A percentile compares a stretch with the other conserved stretches of the same genome.
phyloP scores from a whole-genome alignment of 2,329 filamentous ascomycete species.

The Cyclaneusma minus region DNA sequence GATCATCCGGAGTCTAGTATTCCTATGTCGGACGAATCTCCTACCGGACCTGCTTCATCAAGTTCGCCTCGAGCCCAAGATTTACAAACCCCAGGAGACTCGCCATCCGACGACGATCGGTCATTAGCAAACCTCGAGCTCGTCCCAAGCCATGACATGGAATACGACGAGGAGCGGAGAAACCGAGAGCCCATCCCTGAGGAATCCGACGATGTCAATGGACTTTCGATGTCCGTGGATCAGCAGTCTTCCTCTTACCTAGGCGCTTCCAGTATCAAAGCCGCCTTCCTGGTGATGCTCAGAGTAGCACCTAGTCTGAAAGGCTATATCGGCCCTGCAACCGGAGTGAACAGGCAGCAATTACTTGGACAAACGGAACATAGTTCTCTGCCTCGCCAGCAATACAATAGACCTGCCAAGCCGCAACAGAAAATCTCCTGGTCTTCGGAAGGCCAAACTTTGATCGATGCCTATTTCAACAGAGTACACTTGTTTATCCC shows the following conservation, averaged over 20 bases:
- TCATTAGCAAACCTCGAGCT: constrained; percentile 44
- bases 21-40: constrained; percentile 21
- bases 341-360: constrained; percentile 9
- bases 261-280: constrained; percentile 61
- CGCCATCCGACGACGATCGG: constrained; percentile 28
- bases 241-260: constrained; percentile 50
- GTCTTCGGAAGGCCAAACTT: constrained; percentile 48
- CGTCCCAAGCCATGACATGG: constrained; percentile 46
- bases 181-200: constrained; percentile 39
- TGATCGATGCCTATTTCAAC: constrained; percentile 65
- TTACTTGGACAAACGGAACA: constrained; percentile 21
- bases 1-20: constrained; percentile 22
- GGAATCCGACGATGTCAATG: constrained; percentile 58
- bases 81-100: constrained; percentile 31
- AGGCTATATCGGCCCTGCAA: constrained; percentile 24
- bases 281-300: constrained; percentile 53
- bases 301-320: constrained; percentile 33
- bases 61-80: constrained; percentile 32
- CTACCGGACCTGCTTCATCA: constrained; percentile 35
- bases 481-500: constrained; percentile 57
- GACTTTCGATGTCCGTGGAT: constrained; percentile 41
- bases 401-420: constrained; percentile 16
- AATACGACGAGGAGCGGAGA: constrained; percentile 50
- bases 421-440: too few relatives aligned
- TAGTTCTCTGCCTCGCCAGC: constrained; percentile 20